Evolutionary conservation across 441 rosid species (phyloP), one percentile per base, ranked within the genome.

Genomic region (Erysimum cheiri): DNA sequence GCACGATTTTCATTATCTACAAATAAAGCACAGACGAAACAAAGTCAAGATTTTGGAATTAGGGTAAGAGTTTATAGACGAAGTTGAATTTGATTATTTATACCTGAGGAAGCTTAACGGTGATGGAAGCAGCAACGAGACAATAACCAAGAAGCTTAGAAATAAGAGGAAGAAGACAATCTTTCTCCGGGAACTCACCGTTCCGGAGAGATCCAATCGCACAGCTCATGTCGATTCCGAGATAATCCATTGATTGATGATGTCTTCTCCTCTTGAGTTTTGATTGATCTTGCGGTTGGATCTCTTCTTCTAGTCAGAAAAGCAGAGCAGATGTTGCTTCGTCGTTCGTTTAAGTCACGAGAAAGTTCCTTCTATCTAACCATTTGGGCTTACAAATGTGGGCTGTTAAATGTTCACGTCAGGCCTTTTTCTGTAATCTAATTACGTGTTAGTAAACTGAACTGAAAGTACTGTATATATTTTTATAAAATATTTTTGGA

Each of bases 41-140:
- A 0, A 47, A 53, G 33, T 40, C 13, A 17, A 39, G 35, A 28
- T 59, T 8, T 41, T 19, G 54, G 41, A 48, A 46, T n/a, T 11
- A 39, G 46, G 40, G 53, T 50, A 24, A 53, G n/a, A 41, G 22
- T 40, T 5, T n/a, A 39, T 1, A 28, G 31, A 19, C 1, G 28
- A 9, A 47, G 17, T 14, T 55, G 19, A 44, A 4, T 67, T 29
- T 48, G 35, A 26, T 50, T 46, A 26, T 32, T 17, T 24, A 10
- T 36, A 91, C 98, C 98, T 91, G 98, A 44, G 98, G 98, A 64
- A 93, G 84, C 71, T 93, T 93, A 81, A 93, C 98, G 62, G 96
- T 89, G 84, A 95, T 89, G 74, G 97, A 93, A 73, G 95, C 94
- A 58, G 92, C 93, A 40, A 91, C 93, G 81, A 93, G 91, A 80